Percentiles rank a stretch among this genome's conserved stretches.
phyloP scores from a whole-genome alignment of 2,329 filamentous ascomycete genomes.

The Bretziella fagacearum region DNA sequence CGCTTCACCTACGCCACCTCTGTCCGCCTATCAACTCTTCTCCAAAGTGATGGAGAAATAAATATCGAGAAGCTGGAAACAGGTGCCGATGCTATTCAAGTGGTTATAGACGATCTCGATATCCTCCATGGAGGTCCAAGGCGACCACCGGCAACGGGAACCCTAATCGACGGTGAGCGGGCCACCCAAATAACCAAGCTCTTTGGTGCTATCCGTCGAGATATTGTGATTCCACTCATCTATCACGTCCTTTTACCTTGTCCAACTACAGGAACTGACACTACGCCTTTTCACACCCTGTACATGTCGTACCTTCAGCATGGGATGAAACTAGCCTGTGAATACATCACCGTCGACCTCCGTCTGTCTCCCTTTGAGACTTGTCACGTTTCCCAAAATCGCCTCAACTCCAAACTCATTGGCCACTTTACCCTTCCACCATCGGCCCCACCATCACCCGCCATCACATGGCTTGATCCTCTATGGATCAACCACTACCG shows the following conservation, averaged over 20 bases:
- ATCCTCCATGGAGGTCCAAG: conserved; percentile 8
- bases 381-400: conserved; percentile 30
- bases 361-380: conserved; percentile 36
- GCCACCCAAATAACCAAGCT: conserved; percentile 38
- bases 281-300: conserved; percentile 17
- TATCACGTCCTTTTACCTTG: conserved; percentile 30
- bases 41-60: conserved; percentile 27
- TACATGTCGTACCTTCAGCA: conserved; percentile 44
- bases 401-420: conserved; percentile 43
- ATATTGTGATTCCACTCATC: conserved; percentile 42
- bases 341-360: conserved; percentile 46
- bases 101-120: conserved; percentile 27
- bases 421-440: conserved; percentile 30
- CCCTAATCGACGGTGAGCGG: conserved; percentile 20
- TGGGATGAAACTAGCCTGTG: conserved; percentile 42
- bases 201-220: conserved; percentile 43
- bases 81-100: conserved; percentile 50
- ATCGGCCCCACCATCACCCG: conserved; percentile 9
- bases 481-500: conserved; percentile 41
- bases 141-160: conserved; percentile 9
- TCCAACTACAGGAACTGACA: conserved; percentile 11
- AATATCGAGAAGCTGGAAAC: conserved; percentile 49
- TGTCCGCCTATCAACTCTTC: conserved; percentile 39
- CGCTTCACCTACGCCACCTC: conserved; percentile 51
- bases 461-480: conserved; percentile 35